phyloP scores from a whole-genome alignment of 2,329 filamentous ascomycete genomes.

The Emericellopsis atlantica region DNA sequence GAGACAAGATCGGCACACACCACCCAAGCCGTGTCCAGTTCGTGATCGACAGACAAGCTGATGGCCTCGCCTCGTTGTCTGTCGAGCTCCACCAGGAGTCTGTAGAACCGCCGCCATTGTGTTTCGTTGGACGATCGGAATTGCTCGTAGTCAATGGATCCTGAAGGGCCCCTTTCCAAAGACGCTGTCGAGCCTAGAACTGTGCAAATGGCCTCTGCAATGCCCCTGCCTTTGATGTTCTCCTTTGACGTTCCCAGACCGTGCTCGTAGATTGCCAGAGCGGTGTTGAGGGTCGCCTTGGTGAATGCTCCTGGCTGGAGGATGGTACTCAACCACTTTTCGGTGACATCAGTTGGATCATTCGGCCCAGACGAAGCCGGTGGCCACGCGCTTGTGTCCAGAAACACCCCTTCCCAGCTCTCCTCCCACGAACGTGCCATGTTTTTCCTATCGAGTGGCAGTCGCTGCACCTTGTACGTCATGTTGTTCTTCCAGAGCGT shows the following conservation, averaged over 20 bases:
- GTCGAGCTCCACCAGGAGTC: conserved; percentile 74
- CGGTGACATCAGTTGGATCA: conserved; percentile 57
- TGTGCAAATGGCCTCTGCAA: conserved; percentile 66
- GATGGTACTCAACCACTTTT: conserved; percentile 79
- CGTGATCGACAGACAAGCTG: conserved; percentile 60
- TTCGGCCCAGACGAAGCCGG: conserved; percentile 46
- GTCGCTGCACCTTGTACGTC: conserved; percentile 58
- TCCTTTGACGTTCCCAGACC: conserved; percentile 28
- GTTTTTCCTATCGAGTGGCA: conserved; percentile 60
- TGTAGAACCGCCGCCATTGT: conserved; percentile 86
- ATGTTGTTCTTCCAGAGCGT: conserved; percentile 77
- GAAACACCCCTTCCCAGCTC: conserved; percentile 58
- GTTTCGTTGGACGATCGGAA: conserved; percentile 63
- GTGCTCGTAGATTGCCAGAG: conserved; percentile 68
- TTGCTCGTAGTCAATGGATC: conserved; percentile 60
- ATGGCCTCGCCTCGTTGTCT: conserved; percentile 74
- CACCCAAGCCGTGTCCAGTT: conserved; percentile 66
- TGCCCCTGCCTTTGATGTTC: conserved; percentile 34
- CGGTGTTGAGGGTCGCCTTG: conserved; percentile 67
- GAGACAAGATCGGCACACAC: conserved; percentile 73
- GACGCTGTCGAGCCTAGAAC: conserved; percentile 58
- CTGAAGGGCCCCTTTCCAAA: conserved; percentile 46
- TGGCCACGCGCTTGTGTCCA: conserved; percentile 41
- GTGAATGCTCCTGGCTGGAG: conserved; percentile 77
- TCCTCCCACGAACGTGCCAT: conserved; percentile 49